Evolutionary conservation across 176 grass and related monocot genomes (phyloP).

Genomic region (Aegilops sharonensis): DNA sequence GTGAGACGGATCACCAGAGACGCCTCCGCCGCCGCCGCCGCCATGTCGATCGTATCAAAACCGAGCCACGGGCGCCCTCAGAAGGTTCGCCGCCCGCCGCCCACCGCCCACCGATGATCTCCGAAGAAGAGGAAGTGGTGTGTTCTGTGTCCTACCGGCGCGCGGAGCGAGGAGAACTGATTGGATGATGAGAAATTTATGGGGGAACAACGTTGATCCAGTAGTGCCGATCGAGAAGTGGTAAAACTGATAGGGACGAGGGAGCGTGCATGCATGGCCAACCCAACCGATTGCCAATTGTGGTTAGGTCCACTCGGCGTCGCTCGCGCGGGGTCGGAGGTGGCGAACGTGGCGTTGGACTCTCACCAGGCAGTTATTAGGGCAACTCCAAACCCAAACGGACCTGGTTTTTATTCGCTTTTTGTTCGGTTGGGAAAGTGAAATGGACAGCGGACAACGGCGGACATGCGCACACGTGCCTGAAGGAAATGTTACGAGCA

Average conservation of each 20-base stretch:
- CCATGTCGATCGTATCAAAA: background rate
- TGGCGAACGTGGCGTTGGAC: conserved; percentile 35
- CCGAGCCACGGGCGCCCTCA: background rate
- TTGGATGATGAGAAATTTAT: background rate
- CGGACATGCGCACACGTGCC: too few relatives aligned
- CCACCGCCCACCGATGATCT: background rate
- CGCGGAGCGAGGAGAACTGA: background rate
- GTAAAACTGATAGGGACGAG: background rate
- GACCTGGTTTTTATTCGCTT: too few relatives aligned
- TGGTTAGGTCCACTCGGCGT: background rate
- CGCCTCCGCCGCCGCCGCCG: conserved; percentile 15
- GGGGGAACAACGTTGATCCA: background rate
- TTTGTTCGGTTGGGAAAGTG: too few relatives aligned
- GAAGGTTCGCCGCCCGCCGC: too few relatives aligned
- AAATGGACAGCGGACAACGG: too few relatives aligned
- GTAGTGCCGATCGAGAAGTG: background rate
- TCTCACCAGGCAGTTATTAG: background rate
- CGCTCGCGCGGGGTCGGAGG: background rate
- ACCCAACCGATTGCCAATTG: background rate
- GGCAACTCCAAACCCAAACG: too few relatives aligned
- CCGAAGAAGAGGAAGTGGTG: background rate
- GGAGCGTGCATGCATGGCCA: conserved; percentile 1
- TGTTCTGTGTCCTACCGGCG: background rate
- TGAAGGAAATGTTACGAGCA: too few relatives aligned
- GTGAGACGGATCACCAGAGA: background rate